Evolutionary conservation across 306 rosid species (phyloP).

Genomic region (Prunus mira): DNA sequence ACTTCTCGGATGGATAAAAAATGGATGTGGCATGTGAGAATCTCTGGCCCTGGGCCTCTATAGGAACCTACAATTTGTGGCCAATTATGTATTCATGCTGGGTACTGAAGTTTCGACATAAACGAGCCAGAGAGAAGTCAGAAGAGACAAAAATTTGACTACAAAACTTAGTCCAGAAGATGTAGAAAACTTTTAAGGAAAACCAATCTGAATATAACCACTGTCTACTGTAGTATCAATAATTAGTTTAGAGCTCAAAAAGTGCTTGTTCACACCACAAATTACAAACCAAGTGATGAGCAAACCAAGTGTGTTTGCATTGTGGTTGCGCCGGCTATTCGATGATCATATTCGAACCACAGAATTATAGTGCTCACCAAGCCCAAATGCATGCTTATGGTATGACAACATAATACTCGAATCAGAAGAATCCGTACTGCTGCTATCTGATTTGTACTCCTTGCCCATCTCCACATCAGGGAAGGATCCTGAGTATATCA

Average conservation of each 20-base stretch:
- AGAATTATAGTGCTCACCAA: conserved; percentile 92
- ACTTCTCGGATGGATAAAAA: too few relatives aligned
- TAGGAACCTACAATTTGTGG: too few relatives aligned
- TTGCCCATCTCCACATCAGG: conserved; percentile 99
- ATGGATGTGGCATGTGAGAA: too few relatives aligned
- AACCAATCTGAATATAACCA: background rate
- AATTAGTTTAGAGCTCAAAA: conserved; percentile 1
- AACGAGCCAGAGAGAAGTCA: background rate
- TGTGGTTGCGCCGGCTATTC: background rate
- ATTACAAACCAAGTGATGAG: conserved; percentile 20
- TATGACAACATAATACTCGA: conserved; percentile 73
- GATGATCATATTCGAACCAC: conserved; percentile 54
- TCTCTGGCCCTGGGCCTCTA: too few relatives aligned
- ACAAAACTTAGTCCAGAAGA: background rate
- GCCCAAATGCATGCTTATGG: conserved; percentile 93
- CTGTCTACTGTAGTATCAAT: background rate
- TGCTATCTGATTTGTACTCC: conserved; percentile 59
- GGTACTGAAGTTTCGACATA: too few relatives aligned
- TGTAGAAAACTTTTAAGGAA: background rate
- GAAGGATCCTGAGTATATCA: conserved; percentile 89
- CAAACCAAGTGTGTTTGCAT: conserved; percentile 6
- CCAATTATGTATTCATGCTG: too few relatives aligned
- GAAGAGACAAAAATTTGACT: background rate
- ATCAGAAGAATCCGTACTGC: conserved; percentile 26
- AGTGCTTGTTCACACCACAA: conserved; percentile 17